phyloP scores from a whole-genome alignment of 2,329 filamentous ascomycete species.

The Aspergillus sp. region DNA sequence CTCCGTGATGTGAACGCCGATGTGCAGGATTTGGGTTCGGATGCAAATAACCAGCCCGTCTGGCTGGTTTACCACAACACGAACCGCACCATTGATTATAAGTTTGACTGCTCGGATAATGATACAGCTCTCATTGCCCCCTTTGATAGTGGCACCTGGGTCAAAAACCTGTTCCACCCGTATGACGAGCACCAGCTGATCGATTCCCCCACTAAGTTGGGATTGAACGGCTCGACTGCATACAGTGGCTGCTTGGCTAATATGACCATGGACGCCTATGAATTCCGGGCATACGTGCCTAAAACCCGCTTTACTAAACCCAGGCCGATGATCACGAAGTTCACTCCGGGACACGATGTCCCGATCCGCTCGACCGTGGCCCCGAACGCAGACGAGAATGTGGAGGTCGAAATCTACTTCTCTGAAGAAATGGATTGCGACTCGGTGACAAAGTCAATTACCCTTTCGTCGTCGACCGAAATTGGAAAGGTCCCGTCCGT shows the following conservation, averaged over 20 bases:
- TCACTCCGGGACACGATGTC: constrained; percentile 61
- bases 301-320: constrained; percentile 51
- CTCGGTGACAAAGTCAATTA: constrained; percentile 51
- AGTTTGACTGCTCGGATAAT: constrained; percentile 55
- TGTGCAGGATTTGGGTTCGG: constrained; percentile 52
- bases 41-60: constrained; percentile 46
- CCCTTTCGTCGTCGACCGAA: constrained; percentile 55
- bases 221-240: constrained; percentile 47
- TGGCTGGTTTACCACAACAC: constrained; percentile 48
- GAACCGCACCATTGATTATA: constrained; percentile 52
- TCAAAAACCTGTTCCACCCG: constrained; percentile 64
- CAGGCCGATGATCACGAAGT: constrained; percentile 59
- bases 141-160: constrained; percentile 55
- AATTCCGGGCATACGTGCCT: constrained; percentile 61
- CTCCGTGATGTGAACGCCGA: constrained; percentile 51
- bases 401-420: constrained; percentile 58
- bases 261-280: constrained; percentile 56
- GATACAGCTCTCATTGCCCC: constrained; percentile 55
- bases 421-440: constrained; percentile 62
- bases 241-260: constrained; percentile 57
- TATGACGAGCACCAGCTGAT: constrained; percentile 57
- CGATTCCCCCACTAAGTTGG: constrained; percentile 46
- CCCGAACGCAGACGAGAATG: constrained; percentile 41
- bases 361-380: constrained; percentile 52
- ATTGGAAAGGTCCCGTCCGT: constrained; percentile 46